Base-by-base conservation (phyloP, 768 basidiomycete genomes). In the Tephrocybe sp. region DNA sequence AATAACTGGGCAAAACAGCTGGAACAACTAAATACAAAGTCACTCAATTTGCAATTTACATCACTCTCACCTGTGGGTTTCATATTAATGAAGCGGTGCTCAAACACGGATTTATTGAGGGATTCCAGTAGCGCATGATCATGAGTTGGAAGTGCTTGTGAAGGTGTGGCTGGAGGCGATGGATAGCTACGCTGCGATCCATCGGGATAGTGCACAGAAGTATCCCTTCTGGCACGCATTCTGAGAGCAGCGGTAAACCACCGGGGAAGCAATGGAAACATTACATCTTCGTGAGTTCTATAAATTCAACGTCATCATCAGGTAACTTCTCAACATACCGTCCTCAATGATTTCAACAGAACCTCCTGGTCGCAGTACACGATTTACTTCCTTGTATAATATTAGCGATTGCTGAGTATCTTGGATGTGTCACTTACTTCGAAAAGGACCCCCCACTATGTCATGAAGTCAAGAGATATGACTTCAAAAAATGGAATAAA, bases 231-330 rank as follows among this genome's bases (percentile, higher is more conserved):
- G 18, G 77, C 69, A 58, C 73, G 79, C 24, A 72, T 71, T 24
- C 85, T 80, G 44, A 89, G 74, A 8, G 86, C 84, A 31, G 76
- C 72, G 1, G 89, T 89, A 58, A 89, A 91, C 87, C 87, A 90
- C 30, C 77, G 78, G 18, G 89, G 87, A 30, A 91, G 74, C 4
- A 68, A 69, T n/a, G 89, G 89, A 60, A 91, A 91, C 37, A 88
- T 68, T 24, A 87, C 76, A 61, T 91, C 89, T 91, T 5, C 40
- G 4, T 31, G 37, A 25, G 30, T 38, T 12, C 13, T 22, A 30
- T 21, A 31, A 30, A 15, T 24, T 34, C 19, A n/a, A 35, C n/a
- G 42, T 27, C n/a, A n/a, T n/a, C n/a, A n/a, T n/a, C n/a, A n/a
- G n/a, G n/a, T n/a, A n/a, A n/a, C n/a, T n/a, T n/a, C n/a, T n/a